A percentile compares a stretch with the other conserved stretches of the same genome.
Conservation (phyloP, 257 asterid genomes). For the Handroanthus guayacan region DNA sequence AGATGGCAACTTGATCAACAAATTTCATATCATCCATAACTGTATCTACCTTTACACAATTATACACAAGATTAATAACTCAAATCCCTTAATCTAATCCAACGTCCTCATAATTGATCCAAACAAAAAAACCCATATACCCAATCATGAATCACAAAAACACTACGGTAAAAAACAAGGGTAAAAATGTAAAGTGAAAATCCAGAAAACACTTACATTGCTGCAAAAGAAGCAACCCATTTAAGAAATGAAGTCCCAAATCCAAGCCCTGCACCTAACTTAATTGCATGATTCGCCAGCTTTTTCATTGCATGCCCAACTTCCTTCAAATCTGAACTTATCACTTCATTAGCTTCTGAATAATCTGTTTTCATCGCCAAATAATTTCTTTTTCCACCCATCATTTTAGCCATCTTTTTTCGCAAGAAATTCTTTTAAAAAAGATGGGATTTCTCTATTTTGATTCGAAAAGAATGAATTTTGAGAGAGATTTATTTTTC, state of each 20-base stretch:
- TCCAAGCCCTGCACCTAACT: conserved; percentile 68
- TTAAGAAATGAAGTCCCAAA: conserved; percentile 70
- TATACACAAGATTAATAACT: too few relatives aligned
- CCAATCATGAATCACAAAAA: background rate
- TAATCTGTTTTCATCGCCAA: conserved; percentile 74
- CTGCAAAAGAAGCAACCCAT: conserved; percentile 84
- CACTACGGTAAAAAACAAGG: background rate
- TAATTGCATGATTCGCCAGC: conserved; percentile 70
- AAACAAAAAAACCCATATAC: background rate
- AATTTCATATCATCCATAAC: background rate
- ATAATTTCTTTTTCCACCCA: conserved; percentile 48
- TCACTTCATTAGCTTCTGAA: conserved; percentile 49
- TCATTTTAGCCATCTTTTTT: conserved; percentile 35
- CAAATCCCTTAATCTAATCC: background rate
- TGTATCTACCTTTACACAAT: too few relatives aligned
- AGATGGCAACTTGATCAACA: background rate
- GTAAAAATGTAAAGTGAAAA: background rate
- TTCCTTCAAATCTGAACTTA: conserved; percentile 73
- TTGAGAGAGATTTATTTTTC: background rate
- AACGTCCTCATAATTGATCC: background rate
- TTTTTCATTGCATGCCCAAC: conserved; percentile 61
- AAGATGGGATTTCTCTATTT: background rate
- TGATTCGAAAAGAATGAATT: background rate
- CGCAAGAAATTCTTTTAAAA: background rate
- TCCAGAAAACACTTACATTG: conserved; percentile 56